Evolutionary conservation across 2,329 filamentous ascomycete genomes (phyloP).

Genomic region (Pezicula carpinea): DNA sequence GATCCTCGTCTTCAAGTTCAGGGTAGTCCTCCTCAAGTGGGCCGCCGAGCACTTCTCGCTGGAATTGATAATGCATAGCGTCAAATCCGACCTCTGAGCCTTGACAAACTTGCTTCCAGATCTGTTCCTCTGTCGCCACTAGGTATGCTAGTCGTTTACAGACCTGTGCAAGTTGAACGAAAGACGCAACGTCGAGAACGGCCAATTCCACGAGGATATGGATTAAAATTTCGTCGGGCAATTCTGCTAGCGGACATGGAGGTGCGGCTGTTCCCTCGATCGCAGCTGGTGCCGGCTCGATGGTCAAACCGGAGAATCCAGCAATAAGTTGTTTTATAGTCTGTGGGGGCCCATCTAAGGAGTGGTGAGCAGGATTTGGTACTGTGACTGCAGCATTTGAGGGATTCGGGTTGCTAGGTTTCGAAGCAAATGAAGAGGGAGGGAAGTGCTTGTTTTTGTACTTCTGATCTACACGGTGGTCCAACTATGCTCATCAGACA

Average conservation of each 20-base stretch:
- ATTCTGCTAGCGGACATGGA: slow-evolving; percentile 70
- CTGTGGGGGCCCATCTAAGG: slow-evolving; percentile 49
- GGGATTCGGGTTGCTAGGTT: slow-evolving; percentile 26
- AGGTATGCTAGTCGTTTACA: slow-evolving; percentile 87
- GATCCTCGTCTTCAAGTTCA: slow-evolving; percentile 6
- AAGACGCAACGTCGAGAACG: slow-evolving; percentile 68
- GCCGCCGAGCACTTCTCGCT: slow-evolving; percentile 54
- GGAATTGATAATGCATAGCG: slow-evolving; percentile 78
- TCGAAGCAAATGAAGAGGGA: slow-evolving; percentile 48
- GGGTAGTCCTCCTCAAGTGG: slow-evolving; percentile 33
- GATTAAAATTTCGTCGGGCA: slow-evolving; percentile 81
- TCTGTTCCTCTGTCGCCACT: slow-evolving; percentile 74
- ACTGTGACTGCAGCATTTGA: slow-evolving; percentile 47
- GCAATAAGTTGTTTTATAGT: slow-evolving; percentile 66
- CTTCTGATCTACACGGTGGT: slow-evolving; percentile 74
- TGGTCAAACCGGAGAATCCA: slow-evolving; percentile 67
- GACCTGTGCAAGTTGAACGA: slow-evolving; percentile 70
- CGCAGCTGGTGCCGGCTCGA: slow-evolving; percentile 61
- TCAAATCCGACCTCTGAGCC: slow-evolving; percentile 71
- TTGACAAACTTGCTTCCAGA: slow-evolving; percentile 77
- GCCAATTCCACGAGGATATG: slow-evolving; percentile 74
- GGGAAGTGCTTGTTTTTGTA: slow-evolving; percentile 94
- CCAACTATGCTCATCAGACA: slow-evolving; percentile 52
- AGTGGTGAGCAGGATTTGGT: slow-evolving; percentile 50
- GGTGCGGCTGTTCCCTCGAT: slow-evolving; percentile 69